Base-by-base conservation (phyloP, 768 basidiomycete species). In the Clitopilus hobsonii region DNA sequence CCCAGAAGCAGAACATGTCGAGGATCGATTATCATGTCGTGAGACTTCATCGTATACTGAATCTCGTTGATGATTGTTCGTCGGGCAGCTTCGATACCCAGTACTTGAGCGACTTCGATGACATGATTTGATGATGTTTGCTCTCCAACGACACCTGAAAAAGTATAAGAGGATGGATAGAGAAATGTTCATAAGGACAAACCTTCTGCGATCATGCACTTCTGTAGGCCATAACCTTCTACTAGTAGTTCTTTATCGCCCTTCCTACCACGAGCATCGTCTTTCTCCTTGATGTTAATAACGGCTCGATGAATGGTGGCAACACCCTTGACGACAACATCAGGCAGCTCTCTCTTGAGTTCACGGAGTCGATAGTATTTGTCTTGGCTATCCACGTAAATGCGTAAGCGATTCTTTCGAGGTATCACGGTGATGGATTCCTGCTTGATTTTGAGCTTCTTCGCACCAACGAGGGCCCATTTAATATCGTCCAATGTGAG, bases 21-120 rank as follows among this genome's bases (percentile, higher is more conserved):
- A 58, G 96, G 95, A 69, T 99, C 97, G 63, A 99, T 98, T 56
- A 88, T 94, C 90, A 99, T 95, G 63, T 94, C 94, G 74, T 99
- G 97, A 53, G 87, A 89, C 60, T 84, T 82, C 97, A 99, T 99
- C 10, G 93, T 98, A 66, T 92, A 91, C 67, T 96, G 90, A 61
- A 98, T 97, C 68, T 99, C 94, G 65, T 96, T 91, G 71, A 97
- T 88, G 71, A 99, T 97, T 2, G 94, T 96, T 57, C 79, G 76
- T 56, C 97, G 82, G 3, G 97, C 95, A 5, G 97, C 97, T 65
- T 99, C 97, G 56, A 99, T 98, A 29, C 97, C 97, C n/a, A 99
- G 81, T 6, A 98, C 95, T 65, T 91, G 83, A 10, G 89, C 85
- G 13, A 93, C 90, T 68, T 99, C 97, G 63, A 98, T 97, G 67